Conservation (phyloP, 768 basidiomycete species). For the Panaeolus cyanescens region DNA sequence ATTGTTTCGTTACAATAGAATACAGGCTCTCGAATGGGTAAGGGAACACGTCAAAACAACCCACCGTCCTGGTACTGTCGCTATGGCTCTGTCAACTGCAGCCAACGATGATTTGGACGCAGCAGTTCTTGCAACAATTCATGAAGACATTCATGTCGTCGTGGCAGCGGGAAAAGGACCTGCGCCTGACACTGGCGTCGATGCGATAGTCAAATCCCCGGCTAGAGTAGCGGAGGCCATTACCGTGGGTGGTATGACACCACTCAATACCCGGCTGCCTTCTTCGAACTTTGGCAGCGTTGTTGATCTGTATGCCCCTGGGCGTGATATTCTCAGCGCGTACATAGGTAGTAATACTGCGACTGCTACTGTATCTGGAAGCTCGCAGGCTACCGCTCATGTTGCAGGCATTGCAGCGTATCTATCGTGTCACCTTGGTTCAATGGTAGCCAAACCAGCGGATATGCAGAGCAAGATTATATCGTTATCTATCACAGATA, state of each 20-base stretch:
- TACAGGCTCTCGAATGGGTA: slow-evolving; percentile 37
- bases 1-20: too few species aligned
- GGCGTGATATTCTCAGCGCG: slow-evolving; percentile 29
- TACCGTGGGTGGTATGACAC: slow-evolving; percentile 41
- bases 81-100: slow-evolving; percentile 36
- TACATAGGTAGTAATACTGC: slow-evolving; percentile 24
- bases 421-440: slow-evolving; percentile 5
- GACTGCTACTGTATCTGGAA: slow-evolving; percentile 24
- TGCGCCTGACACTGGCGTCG: slow-evolving; percentile 29
- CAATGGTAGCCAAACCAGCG: neutral
- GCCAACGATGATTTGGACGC: slow-evolving; percentile 27
- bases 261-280: slow-evolving; percentile 30
- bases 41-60: slow-evolving; percentile 12
- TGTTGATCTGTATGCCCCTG: slow-evolving; percentile 45
- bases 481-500: neutral
- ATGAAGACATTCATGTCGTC: slow-evolving; percentile 14
- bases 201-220: slow-evolving; percentile 34
- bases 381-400: slow-evolving; percentile 36
- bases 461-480: neutral
- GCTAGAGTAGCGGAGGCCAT: slow-evolving; percentile 34
- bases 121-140: slow-evolving; percentile 13
- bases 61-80: slow-evolving; percentile 31
- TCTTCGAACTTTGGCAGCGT: slow-evolving; percentile 45
- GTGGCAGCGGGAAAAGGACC: slow-evolving; percentile 43
- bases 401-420: slow-evolving; percentile 42